Evolutionary conservation across 2,329 filamentous ascomycete genomes (phyloP).

Genomic region (Fusarium anguioides): DNA sequence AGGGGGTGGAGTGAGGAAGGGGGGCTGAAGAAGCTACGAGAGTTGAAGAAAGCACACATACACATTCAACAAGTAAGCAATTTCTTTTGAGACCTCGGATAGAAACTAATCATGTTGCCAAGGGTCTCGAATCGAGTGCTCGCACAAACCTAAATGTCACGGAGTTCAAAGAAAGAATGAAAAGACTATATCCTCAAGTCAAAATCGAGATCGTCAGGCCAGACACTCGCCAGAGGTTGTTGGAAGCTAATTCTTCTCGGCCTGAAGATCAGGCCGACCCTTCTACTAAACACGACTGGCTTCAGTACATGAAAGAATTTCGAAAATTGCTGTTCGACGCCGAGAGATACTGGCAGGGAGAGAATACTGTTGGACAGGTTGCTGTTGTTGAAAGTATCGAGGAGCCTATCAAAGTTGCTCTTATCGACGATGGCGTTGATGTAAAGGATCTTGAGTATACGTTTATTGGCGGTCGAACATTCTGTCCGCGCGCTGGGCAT

Average conservation of each 20-base stretch:
- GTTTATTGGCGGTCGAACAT: constrained; percentile 45
- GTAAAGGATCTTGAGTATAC: constrained; percentile 43
- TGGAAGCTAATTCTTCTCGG: not conserved
- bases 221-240: not conserved
- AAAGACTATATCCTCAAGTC: not conserved
- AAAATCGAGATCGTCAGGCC: not conserved
- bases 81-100: accelerated
- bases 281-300: constrained; percentile 42
- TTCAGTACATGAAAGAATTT: constrained; percentile 44
- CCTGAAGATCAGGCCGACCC: constrained; percentile 23
- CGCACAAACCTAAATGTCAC: not conserved
- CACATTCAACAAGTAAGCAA: constrained; percentile 3
- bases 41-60: not conserved
- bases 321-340: constrained; percentile 34
- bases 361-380: not conserved
- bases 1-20: constrained; percentile 13
- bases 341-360: constrained; percentile 13
- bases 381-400: constrained; percentile 18
- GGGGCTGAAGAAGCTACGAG: not conserved
- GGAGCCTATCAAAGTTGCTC: constrained; percentile 46
- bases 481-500: constrained; percentile 24
- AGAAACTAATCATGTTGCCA: accelerated
- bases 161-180: not conserved
- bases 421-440: constrained; percentile 56
- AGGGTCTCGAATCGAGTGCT: not conserved